These are phyloP conservation scores for Tricholoma matsutake DNA, from an alignment of 768 basidiomycete genomes.

Conservation along the genomic window DNA sequence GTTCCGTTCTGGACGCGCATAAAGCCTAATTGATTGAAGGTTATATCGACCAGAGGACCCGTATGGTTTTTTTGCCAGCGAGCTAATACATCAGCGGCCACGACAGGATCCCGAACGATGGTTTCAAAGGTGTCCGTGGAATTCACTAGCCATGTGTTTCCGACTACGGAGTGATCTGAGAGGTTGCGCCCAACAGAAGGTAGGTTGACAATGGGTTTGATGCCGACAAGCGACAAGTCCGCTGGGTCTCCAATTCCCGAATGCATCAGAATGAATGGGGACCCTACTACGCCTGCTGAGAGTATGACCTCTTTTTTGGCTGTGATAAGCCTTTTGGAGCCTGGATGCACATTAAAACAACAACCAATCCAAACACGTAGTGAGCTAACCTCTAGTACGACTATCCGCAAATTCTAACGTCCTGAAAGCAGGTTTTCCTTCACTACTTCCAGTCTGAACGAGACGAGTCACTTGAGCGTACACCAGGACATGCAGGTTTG, in stretches of 20 bases:
- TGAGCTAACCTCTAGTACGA: neutral
- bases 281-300: conserved; percentile 24
- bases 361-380: neutral
- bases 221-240: conserved; percentile 13
- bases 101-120: conserved; percentile 1
- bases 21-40: conserved; percentile 18
- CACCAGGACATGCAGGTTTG: conserved; percentile 6
- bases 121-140: conserved; percentile 6
- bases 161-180: conserved; percentile 22
- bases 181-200: conserved; percentile 29
- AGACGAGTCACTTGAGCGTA: neutral
- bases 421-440: neutral
- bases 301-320: conserved; percentile 28
- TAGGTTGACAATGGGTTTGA: conserved; percentile 23
- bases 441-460: neutral
- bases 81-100: conserved; percentile 3
- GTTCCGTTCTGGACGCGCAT: conserved; percentile 14
- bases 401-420: neutral
- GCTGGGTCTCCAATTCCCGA: conserved; percentile 20
- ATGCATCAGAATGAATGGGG: conserved; percentile 20
- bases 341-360: neutral
- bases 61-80: conserved; percentile 10
- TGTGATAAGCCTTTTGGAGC: conserved; percentile 3
- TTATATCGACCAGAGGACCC: conserved; percentile 11
- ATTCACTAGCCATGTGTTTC: conserved; percentile 11